Base-by-base conservation (phyloP, 768 basidiomycete genomes). In the Ramaria sp. region DNA sequence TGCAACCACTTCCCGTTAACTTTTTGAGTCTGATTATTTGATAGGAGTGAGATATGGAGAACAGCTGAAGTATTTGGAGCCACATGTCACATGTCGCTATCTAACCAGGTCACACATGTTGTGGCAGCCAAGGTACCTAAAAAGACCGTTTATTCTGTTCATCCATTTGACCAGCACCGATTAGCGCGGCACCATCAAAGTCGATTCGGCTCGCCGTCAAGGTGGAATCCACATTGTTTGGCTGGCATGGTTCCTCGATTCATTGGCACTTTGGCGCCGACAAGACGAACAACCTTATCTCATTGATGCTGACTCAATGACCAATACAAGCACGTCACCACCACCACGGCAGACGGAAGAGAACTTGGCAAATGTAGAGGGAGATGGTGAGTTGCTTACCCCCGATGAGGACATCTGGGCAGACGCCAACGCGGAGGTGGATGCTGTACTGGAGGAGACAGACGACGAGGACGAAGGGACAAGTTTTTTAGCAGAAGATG, bases 61-160 rank as follows among this genome's bases (percentile, higher is more conserved):
- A 75, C 85, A 65, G 91, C 95, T 12, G 75, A 78, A 47, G 83
- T 87, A 69, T 98, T 96, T 61, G 95, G 95, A 8, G 95, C 95
- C 2, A 73, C 72, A 45, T 89, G 85, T 66, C 77, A 82, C 45
- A 83, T 77, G 15, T 83, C 90, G 58, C 65, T 96, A 38, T 75
- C 73, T 4, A 67, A 65, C 25, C 69, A 75, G 1, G 77, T 88
- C 20, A 98, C 95, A 0, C 96, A 99, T 61, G 84, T 97, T 37
- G 90, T 99, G 20, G 87, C 92, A 20, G 88, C 85, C 8, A 90
- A 92, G 76, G 88, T 89, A 41, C 48, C 64, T 54, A 8, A 37
- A 39, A 22, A 20, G 38, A 3, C 52, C 45, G 52, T 52, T 37
- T 57, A 57, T 54, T 37, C 48, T 39, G 25, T 38, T 30, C 15